A percentile compares a stretch with the other conserved stretches of the same genome.
Evolutionary conservation across 176 grass and related monocot species (phyloP).

Genomic region (barley (Hordeum vulgare)): MorexV3_pseudomolecules_assembly NC_058523.1:550160519-550161018

Average conservation of each 20-base stretch:
- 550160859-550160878: slow-evolving; percentile 83
- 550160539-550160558: neutral
- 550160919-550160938: slow-evolving; percentile 70
- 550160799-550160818: neutral
- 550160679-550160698: slow-evolving; percentile 87
- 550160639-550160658: slow-evolving; percentile 98
- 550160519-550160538: neutral
- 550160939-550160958: slow-evolving; percentile 74
- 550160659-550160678: slow-evolving; percentile 95
- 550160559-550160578: slow-evolving; percentile 10
- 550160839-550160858: slow-evolving; percentile 43
- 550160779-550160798: neutral
- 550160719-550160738: slow-evolving; percentile 27
- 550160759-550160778: neutral
- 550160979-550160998: slow-evolving; percentile 3
- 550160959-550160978: slow-evolving; percentile 69
- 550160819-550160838: neutral
- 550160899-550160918: slow-evolving; percentile 69
- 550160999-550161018: neutral
- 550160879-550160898: slow-evolving; percentile 85
- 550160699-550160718: slow-evolving; percentile 66
- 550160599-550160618: slow-evolving; percentile 69
- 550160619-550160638: slow-evolving; percentile 66
- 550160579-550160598: slow-evolving; percentile 78
- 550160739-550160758: slow-evolving; percentile 46